Base-by-base conservation (phyloP, 208 protist genomes). In the Leptomonas seymouri region DNA sequence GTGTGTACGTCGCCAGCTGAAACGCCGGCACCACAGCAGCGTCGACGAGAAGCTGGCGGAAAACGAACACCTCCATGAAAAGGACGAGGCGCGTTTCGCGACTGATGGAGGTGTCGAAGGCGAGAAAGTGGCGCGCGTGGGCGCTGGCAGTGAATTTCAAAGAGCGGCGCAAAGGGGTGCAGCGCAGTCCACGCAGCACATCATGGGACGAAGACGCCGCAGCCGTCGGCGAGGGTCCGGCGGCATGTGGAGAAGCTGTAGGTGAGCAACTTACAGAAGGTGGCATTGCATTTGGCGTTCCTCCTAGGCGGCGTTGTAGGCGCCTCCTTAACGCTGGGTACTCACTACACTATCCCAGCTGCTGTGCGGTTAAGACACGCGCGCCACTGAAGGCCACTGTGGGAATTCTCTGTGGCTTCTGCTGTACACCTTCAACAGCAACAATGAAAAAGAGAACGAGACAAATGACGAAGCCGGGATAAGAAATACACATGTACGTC, bases 31-130 rank as follows among this genome's bases (percentile, higher is more conserved):
- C 15, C 14, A 90, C 65, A 2, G 49, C 42, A 14, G 59, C 27
- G 46, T 93, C 83, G 18, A 85, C 63, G 28, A 96, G 75, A 2
- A 60, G 51, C 1, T 70, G 49, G 20, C 73, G 59, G 31, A 90
- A 86, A 11, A 74, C 76, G 53, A 94, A 91, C 16, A 94, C 25
- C 50, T 78, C 71, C 81, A 89, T 85, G 28, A 93, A 85, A 42
- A 96, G 55, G 31, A 89, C 45, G 36, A 91, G 75, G 4, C 91
- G 86, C 9, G 87, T 81, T 42, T 91, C 80, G 15, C 85, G 82
- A 46, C 80, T 89, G 48, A 96, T 88, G 28, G 85, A 60, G 12
- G 78, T 57, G 74, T 92, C 88, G 66, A 96, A 94, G 51, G 72
- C 72, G 45, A 96, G 77, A 70, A 92, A 96, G 49, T 96, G 81